phyloP scores from a whole-genome alignment of 495 filamentous ascomycete genomes.

The Jackrogersella multiformis region DNA sequence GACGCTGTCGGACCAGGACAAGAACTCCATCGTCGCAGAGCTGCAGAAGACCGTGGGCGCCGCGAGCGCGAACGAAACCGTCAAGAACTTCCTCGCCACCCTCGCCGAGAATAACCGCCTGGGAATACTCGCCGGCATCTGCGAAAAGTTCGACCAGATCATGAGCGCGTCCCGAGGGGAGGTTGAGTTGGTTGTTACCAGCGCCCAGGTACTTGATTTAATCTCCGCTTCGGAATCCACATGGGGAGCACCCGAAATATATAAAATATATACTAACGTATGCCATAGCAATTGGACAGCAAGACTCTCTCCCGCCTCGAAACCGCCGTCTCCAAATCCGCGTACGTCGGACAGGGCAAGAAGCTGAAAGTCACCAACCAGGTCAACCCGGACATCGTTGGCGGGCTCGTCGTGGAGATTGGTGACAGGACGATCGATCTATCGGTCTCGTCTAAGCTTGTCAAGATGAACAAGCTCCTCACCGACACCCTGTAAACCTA shows the following conservation, averaged over 20 bases:
- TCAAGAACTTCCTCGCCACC: constrained; percentile 92
- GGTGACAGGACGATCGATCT: constrained; percentile 98
- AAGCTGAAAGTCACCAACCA: constrained; percentile 95
- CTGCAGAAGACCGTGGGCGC: constrained; percentile 78
- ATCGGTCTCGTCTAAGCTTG: constrained; percentile 91
- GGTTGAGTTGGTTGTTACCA: constrained; percentile 89
- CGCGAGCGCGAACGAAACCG: constrained; percentile 75
- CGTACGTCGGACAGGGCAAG: constrained; percentile 89
- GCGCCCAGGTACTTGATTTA: constrained; percentile 73
- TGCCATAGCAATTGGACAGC: constrained; percentile 80
- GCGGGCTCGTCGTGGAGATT: constrained; percentile 94
- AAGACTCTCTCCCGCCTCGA: constrained; percentile 87
- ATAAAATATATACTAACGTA: constrained; percentile 34
- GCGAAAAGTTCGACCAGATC: constrained; percentile 84
- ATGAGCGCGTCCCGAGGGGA: constrained; percentile 92
- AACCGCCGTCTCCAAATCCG: constrained; percentile 85
- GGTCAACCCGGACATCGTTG: constrained; percentile 94
- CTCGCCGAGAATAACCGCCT: constrained; percentile 97
- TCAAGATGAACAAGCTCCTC: constrained; percentile 99
- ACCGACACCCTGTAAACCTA: constrained; percentile 85
- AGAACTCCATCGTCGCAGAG: constrained; percentile 82
- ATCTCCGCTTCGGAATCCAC: neutral
- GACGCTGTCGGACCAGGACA: constrained; percentile 79
- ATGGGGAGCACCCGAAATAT: constrained; percentile 28
- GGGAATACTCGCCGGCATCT: constrained; percentile 79